These are phyloP conservation scores for Raphanus sativus DNA, from an alignment of 345 rosid species.

Conservation along the genomic window DNA sequence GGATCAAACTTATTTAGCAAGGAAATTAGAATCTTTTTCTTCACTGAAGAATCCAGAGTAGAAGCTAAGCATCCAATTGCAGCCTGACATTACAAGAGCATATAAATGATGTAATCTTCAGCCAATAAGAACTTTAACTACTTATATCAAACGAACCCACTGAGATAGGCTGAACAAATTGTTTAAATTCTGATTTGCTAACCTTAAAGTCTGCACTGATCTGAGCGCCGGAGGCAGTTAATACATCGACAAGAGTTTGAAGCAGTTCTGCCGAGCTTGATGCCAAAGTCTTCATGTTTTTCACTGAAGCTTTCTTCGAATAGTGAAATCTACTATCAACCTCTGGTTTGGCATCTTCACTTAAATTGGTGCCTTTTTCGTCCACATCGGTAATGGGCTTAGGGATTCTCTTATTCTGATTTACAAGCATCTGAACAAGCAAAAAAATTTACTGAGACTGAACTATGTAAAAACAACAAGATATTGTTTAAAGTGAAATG, in stretches of 20 bases:
- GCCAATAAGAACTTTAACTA: neutral
- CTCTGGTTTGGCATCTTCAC: constrained; percentile 42
- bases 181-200: constrained; percentile 23
- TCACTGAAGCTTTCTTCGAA: constrained; percentile 66
- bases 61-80: constrained; percentile 85
- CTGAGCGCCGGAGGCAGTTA: constrained; percentile 48
- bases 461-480: neutral
- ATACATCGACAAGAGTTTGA: constrained; percentile 60
- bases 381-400: constrained; percentile 34
- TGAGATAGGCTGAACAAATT: constrained; percentile 3
- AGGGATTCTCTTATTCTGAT: constrained; percentile 59
- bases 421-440: constrained; percentile 62
- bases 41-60: constrained; percentile 63
- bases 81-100: constrained; percentile 56
- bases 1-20: constrained; percentile 58
- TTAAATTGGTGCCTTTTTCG: constrained; percentile 30
- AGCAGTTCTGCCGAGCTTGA: constrained; percentile 68
- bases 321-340: constrained; percentile 42
- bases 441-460: neutral
- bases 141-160: neutral
- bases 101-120: constrained; percentile 6
- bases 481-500: neutral
- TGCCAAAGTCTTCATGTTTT: constrained; percentile 65
- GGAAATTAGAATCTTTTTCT: constrained; percentile 57
- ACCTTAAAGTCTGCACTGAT: constrained; percentile 74